These are phyloP conservation scores for Suhomyces sp. DNA, from an alignment of 805 yeast species.

Conservation along the genomic window DNA sequence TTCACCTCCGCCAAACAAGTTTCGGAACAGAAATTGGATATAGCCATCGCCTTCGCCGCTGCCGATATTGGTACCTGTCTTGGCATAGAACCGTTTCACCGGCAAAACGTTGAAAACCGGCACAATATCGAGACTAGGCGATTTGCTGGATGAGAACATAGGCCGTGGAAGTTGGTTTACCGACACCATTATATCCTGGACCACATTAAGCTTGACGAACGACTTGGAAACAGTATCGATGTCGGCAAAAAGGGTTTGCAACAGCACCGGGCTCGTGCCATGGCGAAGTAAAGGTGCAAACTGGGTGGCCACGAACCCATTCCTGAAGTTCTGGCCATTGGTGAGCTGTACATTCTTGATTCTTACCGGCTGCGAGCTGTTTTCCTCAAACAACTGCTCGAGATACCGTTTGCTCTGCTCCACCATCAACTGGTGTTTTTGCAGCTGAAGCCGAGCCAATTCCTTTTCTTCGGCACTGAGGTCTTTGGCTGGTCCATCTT, in stretches of 20 bases:
- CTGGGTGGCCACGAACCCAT: conserved; percentile 45
- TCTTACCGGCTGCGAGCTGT: conserved; percentile 39
- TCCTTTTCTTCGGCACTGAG: conserved; percentile 20
- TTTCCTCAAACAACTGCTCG: conserved; percentile 31
- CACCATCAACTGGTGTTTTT: conserved; percentile 30
- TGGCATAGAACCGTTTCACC: conserved; percentile 69
- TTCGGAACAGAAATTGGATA: conserved; percentile 61
- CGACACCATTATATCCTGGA: conserved; percentile 40
- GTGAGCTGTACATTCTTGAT: conserved; percentile 46
- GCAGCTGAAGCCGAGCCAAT: conserved; percentile 21
- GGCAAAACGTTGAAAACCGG: conserved; percentile 47
- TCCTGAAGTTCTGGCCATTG: conserved; percentile 48
- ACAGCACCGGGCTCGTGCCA: conserved; percentile 31
- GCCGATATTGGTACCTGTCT: conserved; percentile 94
- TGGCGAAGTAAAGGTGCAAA: conserved; percentile 42
- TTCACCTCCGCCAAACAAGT: conserved; percentile 59
- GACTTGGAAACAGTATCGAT: conserved; percentile 46
- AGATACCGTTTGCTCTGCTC: conserved; percentile 33
- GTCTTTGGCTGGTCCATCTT: not conserved
- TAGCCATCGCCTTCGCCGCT: conserved; percentile 97
- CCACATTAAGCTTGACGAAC: conserved; percentile 41
- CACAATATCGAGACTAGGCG: conserved; percentile 21
- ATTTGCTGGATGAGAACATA: conserved; percentile 16
- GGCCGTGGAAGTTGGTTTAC: conserved; percentile 22
- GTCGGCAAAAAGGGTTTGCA: conserved; percentile 36